Conservation (phyloP, 345 rosid species). For the Lepidium sativum region DNA sequence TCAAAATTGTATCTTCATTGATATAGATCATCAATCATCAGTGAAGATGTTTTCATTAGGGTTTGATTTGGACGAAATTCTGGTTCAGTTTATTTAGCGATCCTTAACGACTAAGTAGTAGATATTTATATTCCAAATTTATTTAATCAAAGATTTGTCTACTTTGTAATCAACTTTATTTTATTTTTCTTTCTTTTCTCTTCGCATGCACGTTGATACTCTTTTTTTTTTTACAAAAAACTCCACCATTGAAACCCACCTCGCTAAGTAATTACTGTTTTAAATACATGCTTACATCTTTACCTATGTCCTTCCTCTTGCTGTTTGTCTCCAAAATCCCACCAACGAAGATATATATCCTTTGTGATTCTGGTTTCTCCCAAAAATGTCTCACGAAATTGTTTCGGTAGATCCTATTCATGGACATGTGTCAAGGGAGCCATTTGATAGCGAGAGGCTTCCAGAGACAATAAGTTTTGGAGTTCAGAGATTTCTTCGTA, state of each 20-base stretch:
- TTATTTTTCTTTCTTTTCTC: neutral
- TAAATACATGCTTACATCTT: neutral
- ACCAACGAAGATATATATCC: slow-evolving; percentile 1
- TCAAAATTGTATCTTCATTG: no score
- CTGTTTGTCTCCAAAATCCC: slow-evolving; percentile 6
- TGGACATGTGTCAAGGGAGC: slow-evolving; percentile 28
- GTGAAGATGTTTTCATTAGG: no score
- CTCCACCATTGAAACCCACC: slow-evolving; percentile 21
- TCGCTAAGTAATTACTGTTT: slow-evolving; percentile 21
- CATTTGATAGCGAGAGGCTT: slow-evolving; percentile 77
- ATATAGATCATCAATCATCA: no score
- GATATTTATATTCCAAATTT: slow-evolving; percentile 7
- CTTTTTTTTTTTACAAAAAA: neutral
- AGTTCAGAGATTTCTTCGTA: slow-evolving; percentile 68
- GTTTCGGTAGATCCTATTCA: slow-evolving; percentile 35
- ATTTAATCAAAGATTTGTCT: neutral
- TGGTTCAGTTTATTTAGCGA: neutral
- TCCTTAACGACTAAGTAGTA: slow-evolving; percentile 16
- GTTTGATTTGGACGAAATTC: no score
- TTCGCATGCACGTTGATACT: slow-evolving; percentile 17
- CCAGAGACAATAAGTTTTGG: slow-evolving; percentile 59
- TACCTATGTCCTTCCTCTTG: neutral
- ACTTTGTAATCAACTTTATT: slow-evolving; percentile 15
- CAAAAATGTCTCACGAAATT: slow-evolving; percentile 46
- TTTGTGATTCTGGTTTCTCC: neutral